phyloP scores from a whole-genome alignment of 106 monocot species.

The Allium sativum region DNA sequence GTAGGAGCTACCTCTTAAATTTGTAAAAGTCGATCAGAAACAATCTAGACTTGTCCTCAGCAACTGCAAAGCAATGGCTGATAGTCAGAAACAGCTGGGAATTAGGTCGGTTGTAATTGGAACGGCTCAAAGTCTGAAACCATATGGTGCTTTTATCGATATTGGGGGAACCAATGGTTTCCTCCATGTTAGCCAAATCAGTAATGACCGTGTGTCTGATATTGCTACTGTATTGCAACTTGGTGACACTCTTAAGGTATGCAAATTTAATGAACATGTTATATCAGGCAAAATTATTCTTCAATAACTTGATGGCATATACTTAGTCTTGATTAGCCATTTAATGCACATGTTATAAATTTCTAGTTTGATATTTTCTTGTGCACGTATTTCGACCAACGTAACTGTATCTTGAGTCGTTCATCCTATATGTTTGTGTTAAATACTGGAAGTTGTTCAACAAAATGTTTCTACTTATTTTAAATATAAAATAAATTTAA shows the following conservation, averaged over 20 bases:
- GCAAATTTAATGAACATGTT: too few species aligned
- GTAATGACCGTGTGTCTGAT: conserved; percentile 95
- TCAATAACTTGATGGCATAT: too few species aligned
- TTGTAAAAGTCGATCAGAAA: conserved; percentile 86
- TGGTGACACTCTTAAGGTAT: conserved; percentile 92
- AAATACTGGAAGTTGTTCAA: too few species aligned
- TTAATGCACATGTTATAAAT: too few species aligned
- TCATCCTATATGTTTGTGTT: too few species aligned
- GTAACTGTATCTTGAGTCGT: neutral
- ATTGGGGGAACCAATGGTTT: conserved; percentile 94
- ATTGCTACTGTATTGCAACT: conserved; percentile 88
- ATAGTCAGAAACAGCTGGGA: conserved; percentile 85
- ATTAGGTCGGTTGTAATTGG: conserved; percentile 90
- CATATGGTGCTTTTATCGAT: conserved; percentile 96
- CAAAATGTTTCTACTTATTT: too few species aligned
- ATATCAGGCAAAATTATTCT: neutral
- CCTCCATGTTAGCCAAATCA: conserved; percentile 97
- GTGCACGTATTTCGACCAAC: too few species aligned
- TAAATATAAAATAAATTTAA: too few species aligned
- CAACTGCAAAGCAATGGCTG: conserved; percentile 88
- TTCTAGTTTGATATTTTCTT: neutral
- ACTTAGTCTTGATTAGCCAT: too few species aligned
- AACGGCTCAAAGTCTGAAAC: conserved; percentile 87
- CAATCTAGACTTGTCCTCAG: conserved; percentile 90
- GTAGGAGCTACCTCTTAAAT: conserved; percentile 75